phyloP scores from a whole-genome alignment of 2,329 filamentous ascomycete genomes.

The Raffaelea albimanens region DNA sequence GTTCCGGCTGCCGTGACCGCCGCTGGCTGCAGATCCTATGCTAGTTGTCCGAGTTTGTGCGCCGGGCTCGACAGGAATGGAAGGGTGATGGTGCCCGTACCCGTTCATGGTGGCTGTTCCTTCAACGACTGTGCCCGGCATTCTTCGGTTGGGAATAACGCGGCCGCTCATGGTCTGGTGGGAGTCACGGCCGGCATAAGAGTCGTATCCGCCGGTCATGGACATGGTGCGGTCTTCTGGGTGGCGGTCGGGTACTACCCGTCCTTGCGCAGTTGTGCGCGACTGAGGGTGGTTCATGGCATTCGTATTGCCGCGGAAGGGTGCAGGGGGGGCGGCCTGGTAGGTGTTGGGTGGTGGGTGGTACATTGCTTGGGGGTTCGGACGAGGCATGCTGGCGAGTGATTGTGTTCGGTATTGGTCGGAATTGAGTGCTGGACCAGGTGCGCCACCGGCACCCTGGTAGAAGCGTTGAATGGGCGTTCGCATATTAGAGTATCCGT shows the following conservation, averaged over 20 bases:
- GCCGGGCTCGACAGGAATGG: slow-evolving; percentile 27
- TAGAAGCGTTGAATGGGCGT: slow-evolving; percentile 50
- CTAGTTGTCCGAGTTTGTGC: slow-evolving; percentile 45
- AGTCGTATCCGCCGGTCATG: slow-evolving; percentile 65
- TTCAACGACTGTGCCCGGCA: slow-evolving; percentile 21
- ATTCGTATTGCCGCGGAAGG: slow-evolving; percentile 55
- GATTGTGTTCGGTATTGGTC: slow-evolving; percentile 91
- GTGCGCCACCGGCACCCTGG: slow-evolving; percentile 43
- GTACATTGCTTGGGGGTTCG: slow-evolving; percentile 52
- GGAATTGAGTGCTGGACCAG: slow-evolving; percentile 64
- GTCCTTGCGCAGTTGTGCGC: slow-evolving; percentile 81
- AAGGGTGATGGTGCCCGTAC: slow-evolving; percentile 10
- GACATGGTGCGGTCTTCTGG: slow-evolving; percentile 87
- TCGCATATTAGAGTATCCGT: slow-evolving; percentile 30
- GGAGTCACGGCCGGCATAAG: slow-evolving; percentile 58
- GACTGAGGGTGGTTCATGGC: slow-evolving; percentile 33
- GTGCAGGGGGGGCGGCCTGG: slow-evolving; percentile 58
- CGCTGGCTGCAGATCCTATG: slow-evolving; percentile 6
- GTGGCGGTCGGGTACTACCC: slow-evolving; percentile 82
- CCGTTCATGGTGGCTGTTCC: slow-evolving; percentile 17
- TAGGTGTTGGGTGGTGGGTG: slow-evolving; percentile 52
- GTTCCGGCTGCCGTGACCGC: neutral
- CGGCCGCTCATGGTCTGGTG: slow-evolving; percentile 92
- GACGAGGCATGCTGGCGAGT: slow-evolving; percentile 63
- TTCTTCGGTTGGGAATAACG: slow-evolving; percentile 69